These are phyloP conservation scores for Malbranchea cinnamomea DNA, from an alignment of 2,329 filamentous ascomycete genomes.

Conservation along the genomic window DNA sequence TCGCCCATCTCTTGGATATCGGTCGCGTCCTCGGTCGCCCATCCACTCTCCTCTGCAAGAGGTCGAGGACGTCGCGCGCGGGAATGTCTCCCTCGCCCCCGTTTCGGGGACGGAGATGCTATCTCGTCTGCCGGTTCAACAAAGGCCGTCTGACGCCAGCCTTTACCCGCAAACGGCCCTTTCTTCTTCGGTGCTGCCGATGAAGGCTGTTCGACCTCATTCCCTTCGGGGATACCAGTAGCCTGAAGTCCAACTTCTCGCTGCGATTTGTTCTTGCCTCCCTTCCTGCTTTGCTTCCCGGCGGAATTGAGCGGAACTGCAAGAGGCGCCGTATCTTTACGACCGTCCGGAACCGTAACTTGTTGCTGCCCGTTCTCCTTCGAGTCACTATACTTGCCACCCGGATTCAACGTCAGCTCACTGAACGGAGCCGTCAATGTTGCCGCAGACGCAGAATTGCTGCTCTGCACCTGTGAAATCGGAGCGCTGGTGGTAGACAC, in stretches of 20 bases:
- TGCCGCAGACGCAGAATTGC: conserved; percentile 17
- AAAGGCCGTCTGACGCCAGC: conserved; percentile 53
- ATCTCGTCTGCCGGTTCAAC: conserved; percentile 39
- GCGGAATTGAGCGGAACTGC: conserved; percentile 15
- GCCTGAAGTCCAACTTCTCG: conserved; percentile 30
- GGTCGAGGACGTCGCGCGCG: conserved; percentile 29
- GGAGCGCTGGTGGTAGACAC: too few species aligned
- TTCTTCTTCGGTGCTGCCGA: conserved; percentile 13
- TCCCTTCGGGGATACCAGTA: conserved; percentile 15
- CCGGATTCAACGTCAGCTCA: conserved; percentile 22
- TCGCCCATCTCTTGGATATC: conserved; percentile 88
- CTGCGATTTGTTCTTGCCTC: conserved; percentile 29
- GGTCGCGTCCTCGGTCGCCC: conserved; percentile 91
- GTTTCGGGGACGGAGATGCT: conserved; percentile 21
- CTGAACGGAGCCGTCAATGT: conserved; percentile 32
- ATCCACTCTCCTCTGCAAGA: conserved; percentile 54
- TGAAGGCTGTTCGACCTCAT: conserved; percentile 20
- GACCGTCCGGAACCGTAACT: conserved; percentile 9
- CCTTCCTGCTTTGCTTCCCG: conserved; percentile 31
- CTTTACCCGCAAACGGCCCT: conserved; percentile 38
- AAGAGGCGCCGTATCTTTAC: conserved; percentile 12
- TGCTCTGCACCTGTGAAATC: too few species aligned
- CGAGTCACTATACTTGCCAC: conserved; percentile 9
- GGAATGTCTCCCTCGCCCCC: conserved; percentile 27
- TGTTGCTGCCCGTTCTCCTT: conserved; percentile 9